Conservation (phyloP, 345 rosid species). For the Litchi chinensis region DNA sequence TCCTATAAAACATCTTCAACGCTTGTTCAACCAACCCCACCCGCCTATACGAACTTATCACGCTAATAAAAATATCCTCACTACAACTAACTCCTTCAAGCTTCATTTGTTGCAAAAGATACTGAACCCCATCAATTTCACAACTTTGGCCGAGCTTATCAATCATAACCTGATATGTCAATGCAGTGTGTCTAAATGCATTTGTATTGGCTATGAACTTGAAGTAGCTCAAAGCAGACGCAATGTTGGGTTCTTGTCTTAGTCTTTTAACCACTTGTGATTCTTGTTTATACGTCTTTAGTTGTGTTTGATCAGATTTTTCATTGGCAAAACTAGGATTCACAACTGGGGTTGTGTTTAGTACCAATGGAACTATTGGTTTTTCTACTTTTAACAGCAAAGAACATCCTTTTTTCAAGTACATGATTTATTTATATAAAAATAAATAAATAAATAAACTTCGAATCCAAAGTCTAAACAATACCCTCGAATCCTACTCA, state of each 20-base stretch:
- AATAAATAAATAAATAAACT: not conserved
- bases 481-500: not conserved
- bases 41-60: constrained; percentile 52
- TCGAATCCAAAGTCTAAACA: too few relatives aligned
- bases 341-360: constrained; percentile 42
- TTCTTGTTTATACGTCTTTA: constrained; percentile 39
- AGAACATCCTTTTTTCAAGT: constrained; percentile 55
- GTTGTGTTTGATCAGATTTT: constrained; percentile 18
- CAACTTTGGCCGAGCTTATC: constrained; percentile 53
- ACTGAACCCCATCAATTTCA: constrained; percentile 67
- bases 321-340: constrained; percentile 23
- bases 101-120: constrained; percentile 91
- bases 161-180: constrained; percentile 68
- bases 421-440: constrained; percentile 33
- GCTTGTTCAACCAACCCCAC: constrained; percentile 69
- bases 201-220: constrained; percentile 62
- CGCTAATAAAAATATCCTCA: constrained; percentile 66
- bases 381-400: constrained; percentile 49
- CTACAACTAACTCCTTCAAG: constrained; percentile 67
- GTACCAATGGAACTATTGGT: constrained; percentile 47
- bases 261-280: constrained; percentile 52
- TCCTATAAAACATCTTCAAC: constrained; percentile 75
- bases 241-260: constrained; percentile 46
- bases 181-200: constrained; percentile 65
- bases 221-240: constrained; percentile 61